phyloP scores from a whole-genome alignment of 495 filamentous ascomycete species.

The Penicillium waksmanii region DNA sequence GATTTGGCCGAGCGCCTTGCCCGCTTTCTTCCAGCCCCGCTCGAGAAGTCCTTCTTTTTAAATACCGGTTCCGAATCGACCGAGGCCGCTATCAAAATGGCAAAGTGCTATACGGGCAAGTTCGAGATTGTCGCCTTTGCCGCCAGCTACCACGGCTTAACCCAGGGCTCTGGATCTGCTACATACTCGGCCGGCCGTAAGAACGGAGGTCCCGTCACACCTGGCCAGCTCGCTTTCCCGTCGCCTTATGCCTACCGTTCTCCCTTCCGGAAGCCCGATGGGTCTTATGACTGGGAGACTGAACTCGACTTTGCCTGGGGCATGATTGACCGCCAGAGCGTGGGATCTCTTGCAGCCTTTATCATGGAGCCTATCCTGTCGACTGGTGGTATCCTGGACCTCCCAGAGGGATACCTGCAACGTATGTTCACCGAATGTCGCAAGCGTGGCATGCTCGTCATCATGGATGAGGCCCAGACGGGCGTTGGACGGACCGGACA shows the following conservation, averaged over 20 bases:
- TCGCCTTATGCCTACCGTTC: conserved; percentile 59
- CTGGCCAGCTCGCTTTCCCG: conserved; percentile 50
- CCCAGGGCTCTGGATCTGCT: conserved; percentile 43
- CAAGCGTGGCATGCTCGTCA: conserved; percentile 50
- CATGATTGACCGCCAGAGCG: conserved; percentile 54
- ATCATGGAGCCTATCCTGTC: conserved; percentile 60
- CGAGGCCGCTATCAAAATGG: conserved; percentile 59
- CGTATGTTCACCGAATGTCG: conserved; percentile 47
- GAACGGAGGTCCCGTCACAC: conserved; percentile 39
- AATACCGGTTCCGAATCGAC: conserved; percentile 58
- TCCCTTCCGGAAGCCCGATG: conserved; percentile 50
- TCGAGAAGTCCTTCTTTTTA: conserved; percentile 59
- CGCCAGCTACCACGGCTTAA: conserved; percentile 59
- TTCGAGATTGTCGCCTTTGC: conserved; percentile 59
- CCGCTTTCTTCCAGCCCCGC: conserved; percentile 43
- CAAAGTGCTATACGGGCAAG: conserved; percentile 59
- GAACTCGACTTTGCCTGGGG: conserved; percentile 59
- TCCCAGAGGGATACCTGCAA: conserved; percentile 46
- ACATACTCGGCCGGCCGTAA: conserved; percentile 53
- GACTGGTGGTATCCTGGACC: conserved; percentile 53
- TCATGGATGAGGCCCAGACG: conserved; percentile 57
- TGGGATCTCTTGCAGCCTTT: conserved; percentile 57
- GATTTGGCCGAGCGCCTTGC: conserved; percentile 49
- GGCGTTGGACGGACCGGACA: conserved; percentile 51
- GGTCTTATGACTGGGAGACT: conserved; percentile 59